These are phyloP conservation scores for Xenosphaeropsis pyriputrescens DNA, from an alignment of 2,329 filamentous ascomycete species.

Conservation along the genomic window DNA sequence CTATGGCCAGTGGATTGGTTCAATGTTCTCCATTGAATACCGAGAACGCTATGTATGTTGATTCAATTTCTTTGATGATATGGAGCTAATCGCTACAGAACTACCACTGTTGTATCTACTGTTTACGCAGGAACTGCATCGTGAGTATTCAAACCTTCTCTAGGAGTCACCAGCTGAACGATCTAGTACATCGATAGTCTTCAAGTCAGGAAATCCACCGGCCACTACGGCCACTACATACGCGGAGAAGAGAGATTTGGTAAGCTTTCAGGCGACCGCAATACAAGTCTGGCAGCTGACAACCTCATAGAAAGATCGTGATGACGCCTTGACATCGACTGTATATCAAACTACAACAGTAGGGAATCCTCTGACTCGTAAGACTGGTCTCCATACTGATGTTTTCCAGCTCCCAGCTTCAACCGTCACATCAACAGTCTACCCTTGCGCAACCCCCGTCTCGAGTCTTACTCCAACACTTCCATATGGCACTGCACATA, in stretches of 20 bases:
- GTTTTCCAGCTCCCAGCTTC: not conserved
- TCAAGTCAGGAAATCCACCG: not conserved
- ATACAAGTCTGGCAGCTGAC: not conserved
- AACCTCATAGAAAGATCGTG: not conserved
- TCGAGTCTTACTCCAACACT: not conserved
- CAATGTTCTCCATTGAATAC: too few species aligned
- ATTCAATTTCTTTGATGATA: too few species aligned
- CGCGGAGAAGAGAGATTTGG: not conserved
- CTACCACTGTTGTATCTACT: not conserved
- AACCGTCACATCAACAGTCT: not conserved
- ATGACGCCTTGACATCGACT: not conserved
- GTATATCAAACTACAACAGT: not conserved
- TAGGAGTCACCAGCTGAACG: not conserved
- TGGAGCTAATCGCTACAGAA: not conserved
- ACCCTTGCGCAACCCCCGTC: constrained; percentile 1
- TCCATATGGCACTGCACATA: not conserved
- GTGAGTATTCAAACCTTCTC: not conserved
- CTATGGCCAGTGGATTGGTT: too few species aligned
- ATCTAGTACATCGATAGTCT: not conserved
- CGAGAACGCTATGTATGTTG: too few species aligned
- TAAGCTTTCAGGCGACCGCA: not conserved
- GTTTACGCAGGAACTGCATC: not conserved
- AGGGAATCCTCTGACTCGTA: not conserved
- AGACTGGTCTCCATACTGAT: not conserved
- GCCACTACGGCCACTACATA: not conserved